Conservation (phyloP, 2,329 filamentous ascomycete species). For the Kalmusia sp. region DNA sequence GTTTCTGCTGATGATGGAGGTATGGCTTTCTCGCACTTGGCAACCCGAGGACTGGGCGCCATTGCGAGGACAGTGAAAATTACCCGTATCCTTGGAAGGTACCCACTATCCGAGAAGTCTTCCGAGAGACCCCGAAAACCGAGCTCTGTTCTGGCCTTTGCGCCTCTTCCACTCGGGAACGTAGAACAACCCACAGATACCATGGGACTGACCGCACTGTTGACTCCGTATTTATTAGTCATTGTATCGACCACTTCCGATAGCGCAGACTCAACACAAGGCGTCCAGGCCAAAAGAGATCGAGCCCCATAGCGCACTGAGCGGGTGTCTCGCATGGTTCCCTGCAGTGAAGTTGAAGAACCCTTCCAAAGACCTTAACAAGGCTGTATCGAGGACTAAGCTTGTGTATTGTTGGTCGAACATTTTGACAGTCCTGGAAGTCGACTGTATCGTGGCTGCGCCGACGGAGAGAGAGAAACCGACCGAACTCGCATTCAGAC, state of each 20-base stretch:
- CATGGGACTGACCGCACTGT: constrained; percentile 90
- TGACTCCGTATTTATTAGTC: constrained; percentile 93
- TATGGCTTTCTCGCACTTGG: constrained; percentile 98
- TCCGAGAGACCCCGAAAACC: constrained; percentile 78
- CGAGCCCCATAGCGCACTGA: constrained; percentile 87
- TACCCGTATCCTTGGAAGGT: constrained; percentile 87
- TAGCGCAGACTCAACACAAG: constrained; percentile 97
- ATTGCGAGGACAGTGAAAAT: constrained; percentile 87
- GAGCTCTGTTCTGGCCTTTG: constrained; percentile 92
- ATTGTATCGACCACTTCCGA: constrained; percentile 96
- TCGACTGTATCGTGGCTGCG: constrained; percentile 69
- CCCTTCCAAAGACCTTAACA: constrained; percentile 69
- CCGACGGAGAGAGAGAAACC: constrained; percentile 77
- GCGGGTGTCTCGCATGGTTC: constrained; percentile 95
- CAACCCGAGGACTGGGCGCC: constrained; percentile 86
- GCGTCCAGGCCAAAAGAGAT: constrained; percentile 90
- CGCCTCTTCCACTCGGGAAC: constrained; percentile 90
- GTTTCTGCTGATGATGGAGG: constrained; percentile 94
- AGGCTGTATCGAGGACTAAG: constrained; percentile 79
- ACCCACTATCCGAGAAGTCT: constrained; percentile 73
- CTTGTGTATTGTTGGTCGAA: constrained; percentile 99
- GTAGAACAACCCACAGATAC: constrained; percentile 85
- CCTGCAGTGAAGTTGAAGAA: constrained; percentile 91
- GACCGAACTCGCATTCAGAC: constrained; percentile 77
- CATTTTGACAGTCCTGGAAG: constrained; percentile 89